phyloP scores from a whole-genome alignment of 306 rosid species.

The Prunus kanzakura region DNA sequence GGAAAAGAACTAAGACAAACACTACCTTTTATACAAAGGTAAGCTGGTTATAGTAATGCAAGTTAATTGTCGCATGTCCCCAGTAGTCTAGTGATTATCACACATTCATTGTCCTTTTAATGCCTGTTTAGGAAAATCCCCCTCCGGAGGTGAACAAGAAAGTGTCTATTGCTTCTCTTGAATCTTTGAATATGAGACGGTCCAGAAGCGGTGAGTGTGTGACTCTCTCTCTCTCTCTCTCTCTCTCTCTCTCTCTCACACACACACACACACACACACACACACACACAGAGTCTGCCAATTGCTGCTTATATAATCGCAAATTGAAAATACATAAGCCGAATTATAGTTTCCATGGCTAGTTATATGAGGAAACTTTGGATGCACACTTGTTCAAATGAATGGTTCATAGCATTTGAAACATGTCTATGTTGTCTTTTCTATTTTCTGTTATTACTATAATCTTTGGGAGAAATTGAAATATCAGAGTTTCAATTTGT shows the following conservation, averaged over 20 bases:
- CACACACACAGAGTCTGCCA: not conserved
- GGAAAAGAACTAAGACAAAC: not conserved
- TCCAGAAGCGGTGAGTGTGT: constrained; percentile 61
- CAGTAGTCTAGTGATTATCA: not conserved
- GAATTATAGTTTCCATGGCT: not conserved
- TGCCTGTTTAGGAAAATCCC: constrained; percentile 23
- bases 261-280: not conserved
- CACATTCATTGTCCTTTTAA: not conserved
- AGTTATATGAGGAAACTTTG: not conserved
- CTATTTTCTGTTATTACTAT: no score
- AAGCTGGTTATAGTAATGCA: constrained; percentile 15
- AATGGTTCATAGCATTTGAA: not conserved
- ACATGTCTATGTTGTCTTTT: no score
- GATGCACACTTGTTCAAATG: not conserved
- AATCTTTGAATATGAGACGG: constrained; percentile 38
- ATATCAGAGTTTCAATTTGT: no score
- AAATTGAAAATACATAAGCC: not conserved
- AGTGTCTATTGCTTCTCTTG: constrained; percentile 32
- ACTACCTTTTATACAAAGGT: constrained; percentile 16
- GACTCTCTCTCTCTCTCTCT: not conserved
- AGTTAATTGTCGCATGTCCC: not conserved
- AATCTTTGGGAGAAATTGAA: no score
- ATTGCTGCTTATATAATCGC: not conserved
- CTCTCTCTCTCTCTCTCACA: not conserved
- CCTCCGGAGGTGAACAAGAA: constrained; percentile 9